Conservation (phyloP, 2,329 filamentous ascomycete genomes). For the Colletotrichum sidae region DNA sequence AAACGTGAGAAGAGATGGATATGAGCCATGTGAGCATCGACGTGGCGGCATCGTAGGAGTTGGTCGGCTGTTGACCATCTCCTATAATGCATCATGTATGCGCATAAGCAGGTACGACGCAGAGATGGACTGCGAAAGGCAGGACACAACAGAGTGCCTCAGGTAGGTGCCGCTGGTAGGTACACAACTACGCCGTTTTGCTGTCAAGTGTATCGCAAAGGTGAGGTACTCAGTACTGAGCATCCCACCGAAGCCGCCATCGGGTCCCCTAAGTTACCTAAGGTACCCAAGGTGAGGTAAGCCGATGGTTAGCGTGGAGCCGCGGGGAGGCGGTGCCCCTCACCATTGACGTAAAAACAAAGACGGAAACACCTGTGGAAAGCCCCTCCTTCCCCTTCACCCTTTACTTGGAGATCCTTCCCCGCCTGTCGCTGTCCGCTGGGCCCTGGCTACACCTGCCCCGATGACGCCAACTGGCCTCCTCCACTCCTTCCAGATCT, state of each 20-base stretch:
- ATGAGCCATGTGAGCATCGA: constrained; percentile 20
- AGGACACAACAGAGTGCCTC: too few species aligned
- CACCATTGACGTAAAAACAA: neutral
- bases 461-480: too few species aligned
- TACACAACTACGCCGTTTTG: too few species aligned
- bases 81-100: neutral
- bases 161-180: too few species aligned
- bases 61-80: neutral
- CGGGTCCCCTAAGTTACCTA: too few species aligned
- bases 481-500: neutral
- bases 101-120: neutral
- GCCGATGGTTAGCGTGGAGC: neutral
- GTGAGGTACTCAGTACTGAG: too few species aligned
- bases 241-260: too few species aligned
- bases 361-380: constrained; percentile 2
- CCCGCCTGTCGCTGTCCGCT: neutral
- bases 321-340: neutral
- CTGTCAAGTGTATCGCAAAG: too few species aligned
- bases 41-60: neutral
- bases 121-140: too few species aligned
- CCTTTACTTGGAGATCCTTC: neutral
- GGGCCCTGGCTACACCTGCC: neutral
- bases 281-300: too few species aligned
- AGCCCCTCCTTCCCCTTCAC: neutral
- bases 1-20: constrained; percentile 8